A percentile compares a stretch with the other conserved stretches of the same genome.
Evolutionary conservation across 805 yeast genomes (phyloP).

Genomic region (Ogataea wickerhamii): DNA sequence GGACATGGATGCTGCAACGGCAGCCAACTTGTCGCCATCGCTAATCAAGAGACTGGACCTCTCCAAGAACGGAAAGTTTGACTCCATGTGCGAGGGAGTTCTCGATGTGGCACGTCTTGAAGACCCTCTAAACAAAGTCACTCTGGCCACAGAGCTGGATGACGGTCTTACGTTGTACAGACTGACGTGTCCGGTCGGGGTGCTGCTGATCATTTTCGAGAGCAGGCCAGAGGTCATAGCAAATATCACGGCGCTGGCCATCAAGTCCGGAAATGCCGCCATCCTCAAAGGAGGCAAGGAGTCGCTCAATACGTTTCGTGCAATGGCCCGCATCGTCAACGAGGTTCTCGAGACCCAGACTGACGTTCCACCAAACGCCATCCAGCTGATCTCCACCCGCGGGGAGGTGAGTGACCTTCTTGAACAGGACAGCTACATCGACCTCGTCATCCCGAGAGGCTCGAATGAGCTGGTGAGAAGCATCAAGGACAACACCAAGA

Average conservation of each 20-base stretch:
- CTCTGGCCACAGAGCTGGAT: conserved; percentile 80
- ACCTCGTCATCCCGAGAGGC: conserved; percentile 97
- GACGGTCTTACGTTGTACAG: conserved; percentile 82
- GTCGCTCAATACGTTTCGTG: conserved; percentile 76
- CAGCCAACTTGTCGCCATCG: conserved; percentile 61
- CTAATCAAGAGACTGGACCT: conserved; percentile 83
- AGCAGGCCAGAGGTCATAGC: conserved; percentile 98
- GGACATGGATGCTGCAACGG: conserved; percentile 70
- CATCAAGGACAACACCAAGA: conserved; percentile 84
- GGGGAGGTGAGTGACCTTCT: conserved; percentile 84
- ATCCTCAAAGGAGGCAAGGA: conserved; percentile 98
- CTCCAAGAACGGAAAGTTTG: conserved; percentile 78
- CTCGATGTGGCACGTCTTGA: conserved; percentile 83
- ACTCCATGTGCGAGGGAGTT: conserved; percentile 91
- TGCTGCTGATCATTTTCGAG: conserved; percentile 86
- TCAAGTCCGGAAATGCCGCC: conserved; percentile 96
- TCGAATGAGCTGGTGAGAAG: conserved; percentile 84
- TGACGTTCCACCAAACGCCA: conserved; percentile 72
- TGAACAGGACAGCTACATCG: conserved; percentile 83
- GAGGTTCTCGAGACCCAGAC: conserved; percentile 53
- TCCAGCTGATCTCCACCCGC: conserved; percentile 85
- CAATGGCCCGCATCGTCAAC: conserved; percentile 71
- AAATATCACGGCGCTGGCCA: conserved; percentile 90
- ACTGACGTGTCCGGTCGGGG: conserved; percentile 93
- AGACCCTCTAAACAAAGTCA: conserved; percentile 90